A percentile compares a stretch with the other conserved stretches of the same genome.
Evolutionary conservation across 2,329 filamentous ascomycete species (phyloP).

Genomic region (Pyricularia sp.): DNA sequence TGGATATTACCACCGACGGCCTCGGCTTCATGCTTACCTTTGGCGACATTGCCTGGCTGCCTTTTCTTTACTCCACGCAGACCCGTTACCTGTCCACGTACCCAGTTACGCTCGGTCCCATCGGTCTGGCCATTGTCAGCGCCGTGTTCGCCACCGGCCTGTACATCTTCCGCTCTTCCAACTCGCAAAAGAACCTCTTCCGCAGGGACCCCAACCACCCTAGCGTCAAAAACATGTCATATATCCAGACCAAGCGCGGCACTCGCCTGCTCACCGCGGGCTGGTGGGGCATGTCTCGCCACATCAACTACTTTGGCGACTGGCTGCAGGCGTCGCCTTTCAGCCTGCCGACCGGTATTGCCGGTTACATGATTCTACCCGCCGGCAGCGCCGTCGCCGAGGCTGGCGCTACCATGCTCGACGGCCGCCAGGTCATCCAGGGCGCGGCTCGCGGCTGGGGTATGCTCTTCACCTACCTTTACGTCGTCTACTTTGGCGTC

Average conservation of each 20-base stretch:
- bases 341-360: constrained; percentile 69
- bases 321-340: constrained; percentile 87
- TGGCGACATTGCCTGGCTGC: constrained; percentile 80
- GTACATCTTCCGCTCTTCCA: constrained; percentile 76
- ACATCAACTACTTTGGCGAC: constrained; percentile 89
- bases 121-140: constrained; percentile 53
- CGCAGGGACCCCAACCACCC: constrained; percentile 76
- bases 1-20: constrained; percentile 81
- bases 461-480: constrained; percentile 89
- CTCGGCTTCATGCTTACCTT: constrained; percentile 90
- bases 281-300: constrained; percentile 82
- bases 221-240: constrained; percentile 64
- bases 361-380: constrained; percentile 63
- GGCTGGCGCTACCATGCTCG: constrained; percentile 40
- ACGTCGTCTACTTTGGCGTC: constrained; percentile 83
- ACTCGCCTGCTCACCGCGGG: constrained; percentile 71
- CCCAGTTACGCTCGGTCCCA: constrained; percentile 61
- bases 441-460: constrained; percentile 73
- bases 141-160: constrained; percentile 62
- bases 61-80: constrained; percentile 75
- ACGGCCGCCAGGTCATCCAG: constrained; percentile 57
- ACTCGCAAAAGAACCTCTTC: constrained; percentile 88
- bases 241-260: constrained; percentile 70
- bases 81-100: constrained; percentile 72
- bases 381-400: constrained; percentile 33